Evolutionary conservation across 768 basidiomycete species (phyloP).

Genomic region (Daedalea quercina): DNA sequence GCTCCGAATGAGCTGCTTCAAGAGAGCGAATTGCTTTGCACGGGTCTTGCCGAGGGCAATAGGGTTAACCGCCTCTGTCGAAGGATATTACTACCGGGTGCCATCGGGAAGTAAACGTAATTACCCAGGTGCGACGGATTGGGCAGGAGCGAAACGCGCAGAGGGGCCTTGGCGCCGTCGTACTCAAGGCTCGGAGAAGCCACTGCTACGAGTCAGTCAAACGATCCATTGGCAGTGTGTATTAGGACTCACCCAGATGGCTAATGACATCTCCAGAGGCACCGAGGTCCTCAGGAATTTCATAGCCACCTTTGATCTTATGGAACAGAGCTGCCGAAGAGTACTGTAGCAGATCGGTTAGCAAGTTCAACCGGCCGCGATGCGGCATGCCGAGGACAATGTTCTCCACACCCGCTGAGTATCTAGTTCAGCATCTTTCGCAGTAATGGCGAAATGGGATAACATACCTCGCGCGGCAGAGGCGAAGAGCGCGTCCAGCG

Average conservation of each 20-base stretch:
- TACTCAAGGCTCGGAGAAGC: slow-evolving; percentile 62
- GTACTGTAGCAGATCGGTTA: slow-evolving; percentile 69
- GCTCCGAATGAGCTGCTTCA: slow-evolving; percentile 48
- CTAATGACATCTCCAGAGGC: slow-evolving; percentile 84
- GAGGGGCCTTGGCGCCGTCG: slow-evolving; percentile 33
- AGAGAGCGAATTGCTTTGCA: slow-evolving; percentile 80
- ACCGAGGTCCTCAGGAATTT: slow-evolving; percentile 58
- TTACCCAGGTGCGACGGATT: slow-evolving; percentile 74
- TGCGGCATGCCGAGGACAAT: slow-evolving; percentile 85
- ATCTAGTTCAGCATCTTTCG: neutral
- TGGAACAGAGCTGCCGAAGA: slow-evolving; percentile 69
- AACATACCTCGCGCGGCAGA: slow-evolving; percentile 52
- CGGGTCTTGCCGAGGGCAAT: slow-evolving; percentile 87
- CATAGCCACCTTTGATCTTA: slow-evolving; percentile 79
- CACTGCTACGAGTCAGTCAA: slow-evolving; percentile 28
- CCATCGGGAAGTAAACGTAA: neutral
- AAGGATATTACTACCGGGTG: neutral
- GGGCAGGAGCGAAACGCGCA: slow-evolving; percentile 75
- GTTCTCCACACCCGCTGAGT: slow-evolving; percentile 55
- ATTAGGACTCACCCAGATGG: slow-evolving; percentile 52
- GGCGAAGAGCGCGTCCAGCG: slow-evolving; percentile 70
- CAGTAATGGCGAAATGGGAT: neutral
- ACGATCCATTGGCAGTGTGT: neutral
- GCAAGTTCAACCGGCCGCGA: slow-evolving; percentile 78
- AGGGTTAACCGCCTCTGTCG: slow-evolving; percentile 76